phyloP scores from a whole-genome alignment of 1,139 yeast genomes.

The Groenewaldozyma sp. region DNA sequence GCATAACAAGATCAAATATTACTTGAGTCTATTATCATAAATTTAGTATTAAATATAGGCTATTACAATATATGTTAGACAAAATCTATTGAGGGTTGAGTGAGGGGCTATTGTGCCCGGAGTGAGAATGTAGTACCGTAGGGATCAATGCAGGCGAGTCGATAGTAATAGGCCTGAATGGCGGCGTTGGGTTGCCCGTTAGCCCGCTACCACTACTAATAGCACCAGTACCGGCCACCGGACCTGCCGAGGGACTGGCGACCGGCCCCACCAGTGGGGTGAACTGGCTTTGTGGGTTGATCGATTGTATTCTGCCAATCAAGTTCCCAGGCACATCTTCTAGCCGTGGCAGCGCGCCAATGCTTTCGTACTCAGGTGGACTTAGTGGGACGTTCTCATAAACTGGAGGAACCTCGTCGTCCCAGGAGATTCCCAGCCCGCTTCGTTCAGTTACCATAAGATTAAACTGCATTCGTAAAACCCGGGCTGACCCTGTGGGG shows the following conservation, averaged over 20 bases:
- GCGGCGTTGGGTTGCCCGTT: too few relatives aligned
- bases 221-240: background rate
- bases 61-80: too few relatives aligned
- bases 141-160: too few relatives aligned
- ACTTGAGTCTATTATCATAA: too few relatives aligned
- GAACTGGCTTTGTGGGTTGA: conserved; percentile 5
- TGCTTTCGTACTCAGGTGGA: conserved; percentile 65
- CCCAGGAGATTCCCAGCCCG: conserved; percentile 97
- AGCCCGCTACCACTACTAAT: too few relatives aligned
- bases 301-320: conserved; percentile 12
- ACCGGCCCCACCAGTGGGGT: background rate
- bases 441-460: conserved; percentile 75
- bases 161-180: too few relatives aligned
- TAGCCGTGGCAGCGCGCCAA: conserved; percentile 23
- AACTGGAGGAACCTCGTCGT: conserved; percentile 97
- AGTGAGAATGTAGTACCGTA: too few relatives aligned
- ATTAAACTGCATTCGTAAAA: conserved; percentile 88
- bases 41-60: too few relatives aligned
- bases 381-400: conserved; percentile 78
- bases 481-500: conserved; percentile 89
- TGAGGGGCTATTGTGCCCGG: too few relatives aligned
- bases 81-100: too few relatives aligned
- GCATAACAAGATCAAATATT: too few relatives aligned
- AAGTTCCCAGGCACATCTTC: conserved; percentile 22
- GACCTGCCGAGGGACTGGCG: background rate